Conservation (phyloP, 192 early-diverging fungal species). For the Rhizophagus sp. region DNA sequence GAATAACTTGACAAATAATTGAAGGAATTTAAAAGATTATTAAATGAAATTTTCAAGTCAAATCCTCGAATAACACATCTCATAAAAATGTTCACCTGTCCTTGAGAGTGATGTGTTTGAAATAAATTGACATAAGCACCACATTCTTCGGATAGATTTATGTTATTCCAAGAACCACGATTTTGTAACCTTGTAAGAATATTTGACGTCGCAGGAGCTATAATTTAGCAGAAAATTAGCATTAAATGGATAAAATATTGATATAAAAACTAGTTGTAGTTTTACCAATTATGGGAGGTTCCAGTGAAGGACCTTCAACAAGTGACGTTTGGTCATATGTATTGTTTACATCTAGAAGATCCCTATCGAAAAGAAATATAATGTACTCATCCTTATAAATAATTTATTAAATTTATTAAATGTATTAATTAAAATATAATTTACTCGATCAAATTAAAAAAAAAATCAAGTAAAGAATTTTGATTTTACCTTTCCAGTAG, state of each 20-base stretch:
- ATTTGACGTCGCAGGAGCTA: neutral
- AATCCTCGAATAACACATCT: neutral
- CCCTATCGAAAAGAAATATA: constrained; percentile 52
- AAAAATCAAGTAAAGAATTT: neutral
- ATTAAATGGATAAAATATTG: neutral
- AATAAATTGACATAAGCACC: constrained; percentile 7
- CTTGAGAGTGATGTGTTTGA: constrained; percentile 14
- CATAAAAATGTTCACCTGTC: constrained; percentile 9
- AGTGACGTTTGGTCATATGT: constrained; percentile 44
- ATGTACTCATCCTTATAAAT: constrained; percentile 50
- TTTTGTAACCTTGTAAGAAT: neutral
- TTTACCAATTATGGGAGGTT: constrained; percentile 39
- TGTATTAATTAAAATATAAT: constrained; percentile 4
- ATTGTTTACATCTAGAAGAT: constrained; percentile 48
- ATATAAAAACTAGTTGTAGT: neutral
- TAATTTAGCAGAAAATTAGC: neutral
- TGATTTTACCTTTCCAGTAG: constrained; percentile 44
- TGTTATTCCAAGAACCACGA: neutral
- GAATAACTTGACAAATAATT: constrained; percentile 25
- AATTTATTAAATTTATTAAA: neutral
- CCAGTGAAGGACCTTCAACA: constrained; percentile 41
- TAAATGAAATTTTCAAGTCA: neutral
- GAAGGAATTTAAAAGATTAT: neutral
- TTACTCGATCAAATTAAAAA: neutral
- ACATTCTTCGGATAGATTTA: constrained; percentile 14